Evolutionary conservation across 805 yeast species (phyloP).

Genomic region (Lipomyces spencermartinsiae): DNA sequence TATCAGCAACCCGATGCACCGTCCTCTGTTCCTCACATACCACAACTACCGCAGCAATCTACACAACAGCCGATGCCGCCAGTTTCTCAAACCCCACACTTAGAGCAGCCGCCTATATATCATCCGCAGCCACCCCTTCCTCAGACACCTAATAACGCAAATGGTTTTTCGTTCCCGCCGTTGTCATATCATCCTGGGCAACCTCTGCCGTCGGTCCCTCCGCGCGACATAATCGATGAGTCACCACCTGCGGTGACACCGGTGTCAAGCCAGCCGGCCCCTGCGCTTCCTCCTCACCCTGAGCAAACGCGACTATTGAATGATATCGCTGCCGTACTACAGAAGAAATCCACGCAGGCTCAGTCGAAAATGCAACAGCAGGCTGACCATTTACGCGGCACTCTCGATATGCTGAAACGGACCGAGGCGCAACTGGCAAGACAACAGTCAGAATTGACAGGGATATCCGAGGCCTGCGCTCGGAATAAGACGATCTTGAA

Average conservation of each 20-base stretch:
- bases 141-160: slow-evolving; percentile 18
- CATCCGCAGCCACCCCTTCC: slow-evolving; percentile 15
- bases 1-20: background rate
- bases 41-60: slow-evolving; percentile 3
- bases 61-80: slow-evolving; percentile 3
- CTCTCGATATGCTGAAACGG: slow-evolving; percentile 49
- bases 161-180: slow-evolving; percentile 9
- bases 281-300: slow-evolving; percentile 49
- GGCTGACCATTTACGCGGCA: slow-evolving; percentile 44
- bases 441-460: slow-evolving; percentile 45
- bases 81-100: slow-evolving; percentile 6
- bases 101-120: slow-evolving; percentile 8
- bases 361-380: slow-evolving; percentile 41
- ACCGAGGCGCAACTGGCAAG: slow-evolving; percentile 46
- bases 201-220: background rate
- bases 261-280: slow-evolving; percentile 14
- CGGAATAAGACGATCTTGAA: slow-evolving; percentile 28
- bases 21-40: background rate
- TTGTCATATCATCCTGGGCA: background rate
- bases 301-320: slow-evolving; percentile 43
- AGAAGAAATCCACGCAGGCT: slow-evolving; percentile 40
- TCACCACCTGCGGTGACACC: slow-evolving; percentile 13
- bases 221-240: slow-evolving; percentile 25
- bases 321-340: slow-evolving; percentile 41
- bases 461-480: slow-evolving; percentile 52